Percentiles rank a stretch among this genome's conserved stretches.
Evolutionary conservation across 2,329 filamentous ascomycete species (phyloP).

Genomic region (Rhynchosporium agropyri): DNA sequence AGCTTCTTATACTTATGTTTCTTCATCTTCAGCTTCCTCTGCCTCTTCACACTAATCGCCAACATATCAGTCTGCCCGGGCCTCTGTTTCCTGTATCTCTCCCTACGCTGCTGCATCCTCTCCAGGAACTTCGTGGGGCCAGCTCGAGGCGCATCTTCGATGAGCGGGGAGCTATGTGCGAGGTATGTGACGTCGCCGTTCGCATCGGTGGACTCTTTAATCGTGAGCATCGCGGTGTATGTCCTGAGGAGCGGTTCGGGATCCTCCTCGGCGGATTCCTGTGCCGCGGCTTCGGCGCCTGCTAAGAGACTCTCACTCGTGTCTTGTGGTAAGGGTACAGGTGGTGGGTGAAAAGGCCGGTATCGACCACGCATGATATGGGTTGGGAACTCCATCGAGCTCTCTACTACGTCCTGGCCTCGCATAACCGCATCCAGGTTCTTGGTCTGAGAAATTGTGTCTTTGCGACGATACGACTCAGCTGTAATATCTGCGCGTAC

Average conservation of each 20-base stretch:
- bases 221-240: conserved; percentile 67
- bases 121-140: conserved; percentile 61
- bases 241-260: conserved; percentile 55
- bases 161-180: conserved; percentile 61
- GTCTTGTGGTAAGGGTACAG: conserved; percentile 67
- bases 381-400: conserved; percentile 59
- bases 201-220: conserved; percentile 65
- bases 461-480: conserved; percentile 48
- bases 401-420: conserved; percentile 16
- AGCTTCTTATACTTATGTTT: conserved; percentile 99
- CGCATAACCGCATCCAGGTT: conserved; percentile 49
- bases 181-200: conserved; percentile 62
- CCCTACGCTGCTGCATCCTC: conserved; percentile 67
- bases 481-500: conserved; percentile 48
- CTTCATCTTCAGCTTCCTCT: conserved; percentile 98
- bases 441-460: conserved; percentile 50
- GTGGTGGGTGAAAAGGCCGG: conserved; percentile 83
- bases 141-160: conserved; percentile 49
- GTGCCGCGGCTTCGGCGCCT: conserved; percentile 43
- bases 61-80: conserved; percentile 63
- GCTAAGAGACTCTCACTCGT: conserved; percentile 44
- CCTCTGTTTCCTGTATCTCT: conserved; percentile 55
- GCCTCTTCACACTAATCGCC: conserved; percentile 87
- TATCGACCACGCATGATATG: conserved; percentile 71
- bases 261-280: conserved; percentile 34